phyloP scores from a whole-genome alignment of 331 rosid species.

The Acacia concinna region DNA sequence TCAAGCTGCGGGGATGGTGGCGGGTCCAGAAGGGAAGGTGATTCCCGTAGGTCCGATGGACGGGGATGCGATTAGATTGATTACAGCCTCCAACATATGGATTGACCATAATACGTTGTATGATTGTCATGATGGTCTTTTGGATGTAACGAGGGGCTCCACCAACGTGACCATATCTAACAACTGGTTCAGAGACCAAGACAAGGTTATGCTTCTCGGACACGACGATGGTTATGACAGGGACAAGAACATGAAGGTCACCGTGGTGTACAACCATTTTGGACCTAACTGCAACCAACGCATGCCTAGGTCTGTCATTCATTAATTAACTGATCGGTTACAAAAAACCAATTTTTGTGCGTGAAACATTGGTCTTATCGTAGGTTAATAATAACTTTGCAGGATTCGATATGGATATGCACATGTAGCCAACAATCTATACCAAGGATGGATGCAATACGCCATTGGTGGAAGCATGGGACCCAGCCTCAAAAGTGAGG shows the following conservation, averaged over 20 bases:
- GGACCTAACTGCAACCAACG: conserved; percentile 43
- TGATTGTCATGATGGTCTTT: conserved; percentile 34
- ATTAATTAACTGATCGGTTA: neutral
- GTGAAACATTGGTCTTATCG: neutral
- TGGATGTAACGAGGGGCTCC: conserved; percentile 43
- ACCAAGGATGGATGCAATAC: conserved; percentile 41
- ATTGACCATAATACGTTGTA: conserved; percentile 43
- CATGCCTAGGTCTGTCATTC: conserved; percentile 36
- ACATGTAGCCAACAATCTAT: conserved; percentile 46
- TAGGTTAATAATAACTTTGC: neutral
- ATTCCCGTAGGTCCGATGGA: conserved; percentile 35
- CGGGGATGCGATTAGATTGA: conserved; percentile 39
- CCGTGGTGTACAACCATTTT: conserved; percentile 41
- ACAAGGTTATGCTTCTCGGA: conserved; percentile 49
- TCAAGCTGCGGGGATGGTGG: conserved; percentile 29
- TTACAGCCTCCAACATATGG: conserved; percentile 39
- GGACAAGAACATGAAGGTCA: conserved; percentile 39
- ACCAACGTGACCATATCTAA: conserved; percentile 41
- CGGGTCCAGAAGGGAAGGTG: conserved; percentile 39
- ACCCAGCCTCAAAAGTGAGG: conserved; percentile 45
- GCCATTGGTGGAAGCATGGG: conserved; percentile 45
- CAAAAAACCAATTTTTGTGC: neutral
- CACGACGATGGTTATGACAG: conserved; percentile 40
- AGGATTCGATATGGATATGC: conserved; percentile 46
- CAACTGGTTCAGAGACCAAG: conserved; percentile 40